Percentiles rank a stretch among this genome's conserved stretches.
These are phyloP conservation scores for Melaleuca quinquenervia DNA, from an alignment of 345 rosid genomes.

Conservation along the genomic window DNA sequence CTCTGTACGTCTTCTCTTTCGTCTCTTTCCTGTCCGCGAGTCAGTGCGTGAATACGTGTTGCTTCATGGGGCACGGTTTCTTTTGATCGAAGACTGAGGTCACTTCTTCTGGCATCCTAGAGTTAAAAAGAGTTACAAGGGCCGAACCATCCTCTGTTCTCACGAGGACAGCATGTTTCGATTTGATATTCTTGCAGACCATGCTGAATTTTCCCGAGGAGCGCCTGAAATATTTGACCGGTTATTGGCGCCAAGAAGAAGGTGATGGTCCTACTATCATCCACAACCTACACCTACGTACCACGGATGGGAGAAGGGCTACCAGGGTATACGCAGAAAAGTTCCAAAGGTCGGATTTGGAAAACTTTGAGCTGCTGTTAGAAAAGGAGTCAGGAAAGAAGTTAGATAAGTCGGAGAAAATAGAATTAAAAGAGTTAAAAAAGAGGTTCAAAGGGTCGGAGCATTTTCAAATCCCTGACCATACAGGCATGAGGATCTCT, in stretches of 20 bases:
- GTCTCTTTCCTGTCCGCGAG: too few relatives aligned
- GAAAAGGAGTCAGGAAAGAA: too few relatives aligned
- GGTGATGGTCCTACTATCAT: accelerated
- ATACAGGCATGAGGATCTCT: too few relatives aligned
- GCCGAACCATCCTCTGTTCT: neutral
- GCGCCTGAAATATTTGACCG: neutral
- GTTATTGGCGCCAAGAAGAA: accelerated
- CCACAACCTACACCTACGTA: neutral
- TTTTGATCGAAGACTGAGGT: neutral
- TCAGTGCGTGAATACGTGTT: too few relatives aligned
- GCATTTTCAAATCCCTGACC: too few relatives aligned
- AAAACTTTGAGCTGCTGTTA: too few relatives aligned
- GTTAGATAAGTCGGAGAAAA: too few relatives aligned
- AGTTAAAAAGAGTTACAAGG: neutral
- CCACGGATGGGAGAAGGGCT: neutral
- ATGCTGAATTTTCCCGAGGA: neutral
- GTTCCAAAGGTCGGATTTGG: too few relatives aligned
- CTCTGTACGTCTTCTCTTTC: neutral
- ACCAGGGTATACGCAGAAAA: too few relatives aligned
- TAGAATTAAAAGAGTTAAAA: too few relatives aligned
- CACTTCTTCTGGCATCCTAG: neutral
- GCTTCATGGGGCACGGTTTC: neutral
- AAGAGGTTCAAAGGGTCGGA: too few relatives aligned
- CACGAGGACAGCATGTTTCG: neutral
- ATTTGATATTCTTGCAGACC: neutral